These are phyloP conservation scores for Talaromyces sp. DNA, from an alignment of 2,329 filamentous ascomycete genomes.

Conservation along the genomic window DNA sequence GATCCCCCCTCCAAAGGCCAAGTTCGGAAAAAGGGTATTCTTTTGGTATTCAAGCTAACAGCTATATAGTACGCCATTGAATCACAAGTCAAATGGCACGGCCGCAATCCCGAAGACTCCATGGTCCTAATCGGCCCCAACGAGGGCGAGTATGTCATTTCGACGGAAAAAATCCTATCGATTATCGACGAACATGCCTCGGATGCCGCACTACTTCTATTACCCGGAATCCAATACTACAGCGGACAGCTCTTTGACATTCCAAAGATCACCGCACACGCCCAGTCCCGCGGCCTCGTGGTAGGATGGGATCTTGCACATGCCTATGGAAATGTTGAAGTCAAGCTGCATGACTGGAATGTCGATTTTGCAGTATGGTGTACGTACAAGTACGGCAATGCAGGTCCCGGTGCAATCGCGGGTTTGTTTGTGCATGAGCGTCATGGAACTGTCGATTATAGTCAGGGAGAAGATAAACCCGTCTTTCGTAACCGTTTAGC, in stretches of 20 bases:
- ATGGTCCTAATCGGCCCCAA: slow-evolving; percentile 69
- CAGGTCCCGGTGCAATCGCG: slow-evolving; percentile 72
- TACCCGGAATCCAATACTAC: slow-evolving; percentile 88
- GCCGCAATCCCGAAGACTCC: slow-evolving; percentile 56
- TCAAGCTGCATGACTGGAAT: slow-evolving; percentile 77
- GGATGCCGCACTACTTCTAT: slow-evolving; percentile 66
- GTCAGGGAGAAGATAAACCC: slow-evolving; percentile 35
- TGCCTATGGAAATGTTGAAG: slow-evolving; percentile 72
- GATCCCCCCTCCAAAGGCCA: not conserved
- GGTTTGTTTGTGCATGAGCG: slow-evolving; percentile 72
- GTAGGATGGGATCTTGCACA: slow-evolving; percentile 86
- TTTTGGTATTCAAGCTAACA: slow-evolving; percentile 11
- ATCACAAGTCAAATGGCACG: slow-evolving; percentile 69
- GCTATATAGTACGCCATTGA: slow-evolving; percentile 67
- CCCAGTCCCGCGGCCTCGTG: slow-evolving; percentile 60
- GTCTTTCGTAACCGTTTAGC: slow-evolving; percentile 61
- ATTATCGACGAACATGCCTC: slow-evolving; percentile 68
- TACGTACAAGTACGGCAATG: slow-evolving; percentile 89
- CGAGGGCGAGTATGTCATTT: slow-evolving; percentile 51
- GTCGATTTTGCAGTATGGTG: slow-evolving; percentile 91
- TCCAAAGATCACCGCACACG: slow-evolving; percentile 66
- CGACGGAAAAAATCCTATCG: slow-evolving; percentile 63
- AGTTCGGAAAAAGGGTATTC: not conserved
- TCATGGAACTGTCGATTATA: slow-evolving; percentile 49
- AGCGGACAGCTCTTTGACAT: slow-evolving; percentile 85